Conservation (phyloP, 2,329 filamentous ascomycete genomes). For the Truncatella angustata region DNA sequence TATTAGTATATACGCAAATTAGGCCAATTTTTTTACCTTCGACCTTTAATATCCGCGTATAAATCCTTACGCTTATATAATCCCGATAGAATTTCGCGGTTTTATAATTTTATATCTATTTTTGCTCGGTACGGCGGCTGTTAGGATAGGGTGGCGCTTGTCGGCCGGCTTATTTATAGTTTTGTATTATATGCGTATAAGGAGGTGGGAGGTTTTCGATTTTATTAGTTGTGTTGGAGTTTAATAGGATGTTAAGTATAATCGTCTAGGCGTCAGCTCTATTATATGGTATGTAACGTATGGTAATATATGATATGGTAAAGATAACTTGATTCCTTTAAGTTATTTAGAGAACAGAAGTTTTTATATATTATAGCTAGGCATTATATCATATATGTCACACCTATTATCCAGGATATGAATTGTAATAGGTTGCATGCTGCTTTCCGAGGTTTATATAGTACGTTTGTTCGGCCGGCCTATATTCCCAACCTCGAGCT, state of each 20-base stretch:
- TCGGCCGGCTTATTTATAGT: slow-evolving; percentile 28
- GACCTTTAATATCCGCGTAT: slow-evolving; percentile 37
- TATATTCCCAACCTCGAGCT: slow-evolving; percentile 15
- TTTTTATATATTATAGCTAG: no score
- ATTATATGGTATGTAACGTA: no score
- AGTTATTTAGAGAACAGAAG: no score
- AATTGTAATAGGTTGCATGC: slow-evolving; percentile 34
- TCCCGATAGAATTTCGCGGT: slow-evolving; percentile 40
- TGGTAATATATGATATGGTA: no score
- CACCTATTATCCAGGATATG: no score
- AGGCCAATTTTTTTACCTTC: slow-evolving; percentile 41
- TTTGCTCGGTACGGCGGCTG: slow-evolving; percentile 34
- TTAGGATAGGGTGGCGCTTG: slow-evolving; percentile 33
- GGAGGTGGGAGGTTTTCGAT: slow-evolving; percentile 39
- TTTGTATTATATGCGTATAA: slow-evolving; percentile 31
- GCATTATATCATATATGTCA: no score
- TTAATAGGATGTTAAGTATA: no score
- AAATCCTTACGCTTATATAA: slow-evolving; percentile 40
- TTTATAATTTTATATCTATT: slow-evolving; percentile 40
- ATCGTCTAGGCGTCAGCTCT: no score
- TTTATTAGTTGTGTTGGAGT: no score
- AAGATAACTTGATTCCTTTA: no score
- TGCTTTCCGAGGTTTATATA: slow-evolving; percentile 36
- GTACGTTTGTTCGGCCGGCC: slow-evolving; percentile 18
- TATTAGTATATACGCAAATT: slow-evolving; percentile 34